Evolutionary conservation across 352 stramenopile species (phyloP).

Genomic region (Globisporangium okanoganense): DNA sequence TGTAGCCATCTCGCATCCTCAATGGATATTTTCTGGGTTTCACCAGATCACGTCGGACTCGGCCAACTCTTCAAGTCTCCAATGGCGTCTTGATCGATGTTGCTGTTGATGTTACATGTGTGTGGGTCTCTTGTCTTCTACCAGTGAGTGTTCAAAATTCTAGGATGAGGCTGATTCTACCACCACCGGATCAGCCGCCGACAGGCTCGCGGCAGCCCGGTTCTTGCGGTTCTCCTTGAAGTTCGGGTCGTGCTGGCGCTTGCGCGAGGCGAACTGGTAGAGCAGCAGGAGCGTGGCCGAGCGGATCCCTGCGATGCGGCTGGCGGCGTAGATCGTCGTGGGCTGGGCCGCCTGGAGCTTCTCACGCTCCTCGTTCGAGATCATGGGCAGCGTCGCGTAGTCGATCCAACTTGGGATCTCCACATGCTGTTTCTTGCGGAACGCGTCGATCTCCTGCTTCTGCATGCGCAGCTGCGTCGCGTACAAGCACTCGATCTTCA

Average conservation of each 20-base stretch:
- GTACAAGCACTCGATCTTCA: slow-evolving; percentile 92
- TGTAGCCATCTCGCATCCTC: background rate
- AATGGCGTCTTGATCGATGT: background rate
- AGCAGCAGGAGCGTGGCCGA: slow-evolving; percentile 73
- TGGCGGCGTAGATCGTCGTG: slow-evolving; percentile 93
- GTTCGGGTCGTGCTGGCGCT: slow-evolving; percentile 22
- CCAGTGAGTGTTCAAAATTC: background rate
- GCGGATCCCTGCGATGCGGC: slow-evolving; percentile 90
- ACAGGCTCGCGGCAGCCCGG: slow-evolving; percentile 10
- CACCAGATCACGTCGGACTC: background rate
- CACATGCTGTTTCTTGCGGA: slow-evolving; percentile 91
- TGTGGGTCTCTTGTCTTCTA: background rate
- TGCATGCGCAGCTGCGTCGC: slow-evolving; percentile 91
- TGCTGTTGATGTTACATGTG: slow-evolving; percentile 3
- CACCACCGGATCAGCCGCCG: background rate
- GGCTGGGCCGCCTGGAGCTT: slow-evolving; percentile 87
- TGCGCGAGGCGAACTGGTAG: slow-evolving; percentile 68
- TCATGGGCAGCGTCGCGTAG: slow-evolving; percentile 92
- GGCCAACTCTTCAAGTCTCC: background rate
- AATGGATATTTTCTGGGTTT: background rate
- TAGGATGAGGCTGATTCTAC: background rate
- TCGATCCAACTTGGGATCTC: slow-evolving; percentile 92
- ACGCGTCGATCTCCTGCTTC: slow-evolving; percentile 95
- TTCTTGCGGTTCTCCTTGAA: slow-evolving; percentile 22
- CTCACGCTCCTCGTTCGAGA: slow-evolving; percentile 95